Base-by-base conservation (phyloP, 345 rosid genomes). In the Bruguiera gymnorhiza region DNA sequence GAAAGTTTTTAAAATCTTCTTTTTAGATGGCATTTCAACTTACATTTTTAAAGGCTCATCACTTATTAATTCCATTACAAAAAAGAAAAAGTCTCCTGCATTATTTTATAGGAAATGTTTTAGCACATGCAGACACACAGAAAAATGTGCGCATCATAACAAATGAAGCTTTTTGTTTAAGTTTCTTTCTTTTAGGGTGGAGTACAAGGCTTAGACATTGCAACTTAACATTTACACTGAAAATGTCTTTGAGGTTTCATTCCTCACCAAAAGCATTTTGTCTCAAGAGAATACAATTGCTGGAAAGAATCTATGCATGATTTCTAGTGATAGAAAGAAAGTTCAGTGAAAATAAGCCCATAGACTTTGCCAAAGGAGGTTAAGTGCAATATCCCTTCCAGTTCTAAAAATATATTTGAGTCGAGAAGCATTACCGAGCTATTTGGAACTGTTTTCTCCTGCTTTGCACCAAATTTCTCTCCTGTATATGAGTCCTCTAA, bases 351-450 rank as follows among this genome's bases (percentile, higher is more conserved):
- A 7, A 21, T 6, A 55, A 23, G 60, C 30, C 30, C 23, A 23
- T 55, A 8, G 6, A 8, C 23, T 55, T 55, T 23, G 30, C 29
- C 30, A 13, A 43, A 43, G 50, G 50, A 43, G 50, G 50, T 11
- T 3, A 18, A 43, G 5, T 13, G 48, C 19, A 11, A 43, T 13
- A 13, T 43, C 18, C 3, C 18, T 43, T 13, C 50, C 15, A 43
- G 13, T 4, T 43, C 16, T 43, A 46, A 61, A 9, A 57, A 21
- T 30, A 34, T 20, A 60, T 60, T 65, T 32, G 11, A 66, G 68
- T 73, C 60, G 21, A 74, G 67, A 52, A 34, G 72, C 62, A 68
- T 66, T 83, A 89, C 91, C 87, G 8, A 70, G 62, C 67, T 70
- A 69, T 76, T 66, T 74, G 80, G 73, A 60, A 58, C 63, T 63